Conservation (phyloP, 306 rosid genomes). For the Rubus idaeus region DNA sequence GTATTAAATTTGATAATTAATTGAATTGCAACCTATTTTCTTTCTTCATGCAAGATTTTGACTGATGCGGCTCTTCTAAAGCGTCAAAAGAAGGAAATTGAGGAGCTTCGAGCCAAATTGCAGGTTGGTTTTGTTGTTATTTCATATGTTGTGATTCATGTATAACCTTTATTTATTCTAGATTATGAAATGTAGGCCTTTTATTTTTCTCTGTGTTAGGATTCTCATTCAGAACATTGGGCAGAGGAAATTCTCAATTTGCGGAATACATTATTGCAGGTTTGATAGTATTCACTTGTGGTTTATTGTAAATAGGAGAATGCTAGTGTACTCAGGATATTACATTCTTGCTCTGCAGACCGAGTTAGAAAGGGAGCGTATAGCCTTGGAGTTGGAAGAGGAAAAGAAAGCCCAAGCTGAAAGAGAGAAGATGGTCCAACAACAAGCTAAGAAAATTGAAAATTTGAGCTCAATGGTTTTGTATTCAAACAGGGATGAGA, state of each 20-base stretch:
- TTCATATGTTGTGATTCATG: neutral
- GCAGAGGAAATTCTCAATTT: conserved; percentile 79
- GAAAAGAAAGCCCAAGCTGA: conserved; percentile 90
- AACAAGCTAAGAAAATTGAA: conserved; percentile 90
- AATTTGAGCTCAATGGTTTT: conserved; percentile 91
- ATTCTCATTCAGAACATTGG: conserved; percentile 90
- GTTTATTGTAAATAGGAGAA: conserved; percentile 18
- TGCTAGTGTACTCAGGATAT: conserved; percentile 28
- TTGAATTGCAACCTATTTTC: conserved; percentile 21
- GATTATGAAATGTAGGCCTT: conserved; percentile 14
- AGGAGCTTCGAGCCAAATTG: conserved; percentile 85
- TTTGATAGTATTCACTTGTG: conserved; percentile 29
- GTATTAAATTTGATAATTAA: neutral
- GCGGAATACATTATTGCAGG: conserved; percentile 88
- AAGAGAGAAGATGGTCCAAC: conserved; percentile 78
- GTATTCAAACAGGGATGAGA: conserved; percentile 82
- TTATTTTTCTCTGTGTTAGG: conserved; percentile 46
- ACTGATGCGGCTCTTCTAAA: conserved; percentile 98
- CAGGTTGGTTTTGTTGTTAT: conserved; percentile 53
- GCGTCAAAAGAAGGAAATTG: conserved; percentile 95
- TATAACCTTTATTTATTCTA: neutral
- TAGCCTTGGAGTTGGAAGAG: conserved; percentile 94
- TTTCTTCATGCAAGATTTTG: conserved; percentile 60
- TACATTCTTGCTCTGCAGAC: conserved; percentile 46
- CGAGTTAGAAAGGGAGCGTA: conserved; percentile 92